Base-by-base conservation (phyloP, 1,284 basidiomycete species). In the Fistulina hepatica region DNA sequence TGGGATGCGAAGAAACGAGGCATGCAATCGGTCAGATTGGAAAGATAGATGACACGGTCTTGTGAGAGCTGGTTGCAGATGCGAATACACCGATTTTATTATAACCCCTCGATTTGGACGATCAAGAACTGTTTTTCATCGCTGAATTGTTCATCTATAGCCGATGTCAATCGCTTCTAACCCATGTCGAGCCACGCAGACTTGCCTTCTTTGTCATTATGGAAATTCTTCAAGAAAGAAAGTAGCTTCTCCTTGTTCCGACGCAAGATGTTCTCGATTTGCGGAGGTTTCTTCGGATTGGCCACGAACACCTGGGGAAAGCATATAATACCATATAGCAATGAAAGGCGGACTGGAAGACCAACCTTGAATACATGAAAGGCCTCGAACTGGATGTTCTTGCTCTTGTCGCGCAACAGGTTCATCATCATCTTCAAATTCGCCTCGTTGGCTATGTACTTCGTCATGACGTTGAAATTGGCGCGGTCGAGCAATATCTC, bases 351-450 rank as follows among this genome's bases (percentile, higher is more conserved):
- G 20, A 35, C 13, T 19, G 17, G n/a, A 39, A 36, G 17, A 47
- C 52, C 8, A 41, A 93, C 94, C 76, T 98, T 99, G 76, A 99
- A 99, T 22, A 99, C 95, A 52, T 98, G 95, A 63, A 99, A 99
- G 2, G 94, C 94, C 59, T 99, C 94, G 45, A 97, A 98, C 60
- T 99, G 94, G 38, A 99, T 98, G 59, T 99, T 97, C 69, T 91
- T 89, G 69, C 90, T 94, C 69, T 92, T 92, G 55, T 97, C 92
- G 44, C 92, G 73, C 35, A 99, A 67, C 37, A 98, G 73, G 59
- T 98, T 98, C 94, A 99, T 99, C 90, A 98, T 97, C 76, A 94
- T 88, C 76, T 97, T 97, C 44, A 99, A 71, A 56, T 98, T 99
- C 25, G 82, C 82, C 53, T 86, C 83, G 51, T 78, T 81, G 5